These are phyloP conservation scores for Didymella lethalis DNA, from an alignment of 2,329 filamentous ascomycete species.

Conservation along the genomic window DNA sequence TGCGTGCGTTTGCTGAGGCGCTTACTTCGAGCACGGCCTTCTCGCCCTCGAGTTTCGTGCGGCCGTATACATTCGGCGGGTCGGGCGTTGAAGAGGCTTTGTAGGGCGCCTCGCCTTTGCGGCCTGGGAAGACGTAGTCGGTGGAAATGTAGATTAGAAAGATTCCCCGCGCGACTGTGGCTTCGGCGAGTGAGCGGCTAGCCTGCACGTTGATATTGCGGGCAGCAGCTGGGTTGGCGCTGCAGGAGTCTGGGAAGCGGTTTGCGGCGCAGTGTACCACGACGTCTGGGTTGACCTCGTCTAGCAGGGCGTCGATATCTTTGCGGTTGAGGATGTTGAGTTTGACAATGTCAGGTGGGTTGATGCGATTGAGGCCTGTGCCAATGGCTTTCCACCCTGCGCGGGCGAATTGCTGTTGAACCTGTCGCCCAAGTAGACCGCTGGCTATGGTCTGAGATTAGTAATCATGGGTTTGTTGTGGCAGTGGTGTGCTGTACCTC, in stretches of 20 bases:
- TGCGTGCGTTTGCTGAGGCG: slow-evolving; percentile 20
- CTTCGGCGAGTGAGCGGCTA: slow-evolving; percentile 69
- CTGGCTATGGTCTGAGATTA: slow-evolving; percentile 59
- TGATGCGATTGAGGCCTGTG: slow-evolving; percentile 72
- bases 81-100: slow-evolving; percentile 67
- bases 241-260: slow-evolving; percentile 85
- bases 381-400: slow-evolving; percentile 63
- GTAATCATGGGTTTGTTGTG: slow-evolving; percentile 6
- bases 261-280: slow-evolving; percentile 92
- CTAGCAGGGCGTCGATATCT: slow-evolving; percentile 58
- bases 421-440: slow-evolving; percentile 81
- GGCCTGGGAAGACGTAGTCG: slow-evolving; percentile 80
- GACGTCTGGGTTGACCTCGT: slow-evolving; percentile 70
- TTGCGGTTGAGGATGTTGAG: slow-evolving; percentile 59
- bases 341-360: slow-evolving; percentile 69
- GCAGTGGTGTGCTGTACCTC: slow-evolving; percentile 57
- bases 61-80: slow-evolving; percentile 81
- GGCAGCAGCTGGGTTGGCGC: slow-evolving; percentile 78
- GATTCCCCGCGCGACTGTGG: slow-evolving; percentile 68
- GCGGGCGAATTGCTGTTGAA: slow-evolving; percentile 73
- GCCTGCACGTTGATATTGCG: slow-evolving; percentile 77
- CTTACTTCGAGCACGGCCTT: slow-evolving; percentile 72
- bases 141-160: slow-evolving; percentile 81
- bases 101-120: slow-evolving; percentile 83
- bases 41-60: slow-evolving; percentile 76